A percentile compares a stretch with the other conserved stretches of the same genome.
Conservation (phyloP, 371 early-diverging fungal genomes). For the Lichtheimia hyalospora region DNA sequence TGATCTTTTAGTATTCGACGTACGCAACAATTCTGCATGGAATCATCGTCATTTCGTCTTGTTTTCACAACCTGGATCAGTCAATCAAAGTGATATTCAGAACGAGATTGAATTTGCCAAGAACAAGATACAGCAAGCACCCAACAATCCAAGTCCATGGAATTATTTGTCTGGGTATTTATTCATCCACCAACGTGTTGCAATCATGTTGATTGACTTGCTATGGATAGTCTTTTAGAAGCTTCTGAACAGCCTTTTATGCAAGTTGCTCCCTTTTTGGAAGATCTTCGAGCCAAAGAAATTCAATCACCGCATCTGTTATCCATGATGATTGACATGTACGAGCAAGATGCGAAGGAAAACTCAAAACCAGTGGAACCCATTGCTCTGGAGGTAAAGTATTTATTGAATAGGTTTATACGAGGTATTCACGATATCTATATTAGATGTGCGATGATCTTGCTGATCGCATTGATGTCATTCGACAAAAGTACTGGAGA, state of each 20-base stretch:
- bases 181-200: not conserved
- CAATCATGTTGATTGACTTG: not conserved
- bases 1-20: conserved; percentile 72
- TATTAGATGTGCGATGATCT: conserved; percentile 56
- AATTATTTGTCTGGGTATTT: conserved; percentile 75
- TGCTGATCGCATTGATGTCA: conserved; percentile 62
- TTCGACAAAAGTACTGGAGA: conserved; percentile 76
- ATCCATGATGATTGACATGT: conserved; percentile 67
- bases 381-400: conserved; percentile 41
- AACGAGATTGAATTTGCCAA: conserved; percentile 71
- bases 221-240: conserved; percentile 42
- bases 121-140: conserved; percentile 72
- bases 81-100: conserved; percentile 41
- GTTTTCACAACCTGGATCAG: conserved; percentile 42
- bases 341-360: conserved; percentile 55
- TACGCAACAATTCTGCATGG: conserved; percentile 98
- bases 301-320: conserved; percentile 62
- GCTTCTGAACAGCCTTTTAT: conserved; percentile 35
- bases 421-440: not conserved
- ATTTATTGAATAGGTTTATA: not conserved
- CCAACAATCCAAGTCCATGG: conserved; percentile 92
- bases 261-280: conserved; percentile 46
- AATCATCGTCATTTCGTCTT: conserved; percentile 89
- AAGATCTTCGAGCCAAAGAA: conserved; percentile 32
- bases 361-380: conserved; percentile 27